A percentile compares a stretch with the other conserved stretches of the same genome.
Conservation (phyloP, 495 filamentous ascomycete species). For the Podospora conica region DNA sequence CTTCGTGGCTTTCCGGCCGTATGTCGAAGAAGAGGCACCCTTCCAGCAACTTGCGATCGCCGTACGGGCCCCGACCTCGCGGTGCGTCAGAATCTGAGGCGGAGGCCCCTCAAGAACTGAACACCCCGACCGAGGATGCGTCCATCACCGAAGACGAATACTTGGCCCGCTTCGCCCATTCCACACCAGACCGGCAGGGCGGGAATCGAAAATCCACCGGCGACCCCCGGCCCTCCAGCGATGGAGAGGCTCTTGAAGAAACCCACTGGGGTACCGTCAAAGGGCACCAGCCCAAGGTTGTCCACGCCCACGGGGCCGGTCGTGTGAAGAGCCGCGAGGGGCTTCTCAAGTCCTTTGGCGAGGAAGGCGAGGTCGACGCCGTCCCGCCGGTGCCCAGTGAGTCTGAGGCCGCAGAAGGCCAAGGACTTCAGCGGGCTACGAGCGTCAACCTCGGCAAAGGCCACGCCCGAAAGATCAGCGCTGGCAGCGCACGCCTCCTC, state of each 20-base stretch:
- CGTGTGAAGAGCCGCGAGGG: conserved; percentile 53
- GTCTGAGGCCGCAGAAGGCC: conserved; percentile 36
- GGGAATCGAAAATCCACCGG: conserved; percentile 39
- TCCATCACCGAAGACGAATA: conserved; percentile 61
- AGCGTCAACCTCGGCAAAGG: conserved; percentile 57
- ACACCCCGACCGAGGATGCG: conserved; percentile 48
- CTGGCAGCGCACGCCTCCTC: conserved; percentile 64
- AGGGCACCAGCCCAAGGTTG: conserved; percentile 34
- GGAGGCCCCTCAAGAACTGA: conserved; percentile 12
- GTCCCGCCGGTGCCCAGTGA: conserved; percentile 6
- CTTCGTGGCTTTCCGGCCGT: conserved; percentile 80
- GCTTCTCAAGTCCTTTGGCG: conserved; percentile 49
- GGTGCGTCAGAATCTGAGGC: conserved; percentile 33
- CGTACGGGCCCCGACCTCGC: conserved; percentile 33
- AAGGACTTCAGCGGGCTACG: conserved; percentile 52
- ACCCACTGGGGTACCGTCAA: conserved; percentile 42
- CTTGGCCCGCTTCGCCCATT: conserved; percentile 48
- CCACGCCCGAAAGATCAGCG: conserved; percentile 64
- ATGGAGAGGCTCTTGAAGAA: conserved; percentile 34
- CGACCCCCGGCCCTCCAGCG: conserved; percentile 43
- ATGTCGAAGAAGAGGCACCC: conserved; percentile 37
- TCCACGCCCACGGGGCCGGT: conserved; percentile 22
- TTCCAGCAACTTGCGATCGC: conserved; percentile 28
- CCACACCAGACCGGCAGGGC: conserved; percentile 49
- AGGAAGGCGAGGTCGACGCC: conserved; percentile 28